These are phyloP conservation scores for Amaranthus cruentus DNA, from an alignment of 148 eudicot genomes.

Conservation along the genomic window DNA sequence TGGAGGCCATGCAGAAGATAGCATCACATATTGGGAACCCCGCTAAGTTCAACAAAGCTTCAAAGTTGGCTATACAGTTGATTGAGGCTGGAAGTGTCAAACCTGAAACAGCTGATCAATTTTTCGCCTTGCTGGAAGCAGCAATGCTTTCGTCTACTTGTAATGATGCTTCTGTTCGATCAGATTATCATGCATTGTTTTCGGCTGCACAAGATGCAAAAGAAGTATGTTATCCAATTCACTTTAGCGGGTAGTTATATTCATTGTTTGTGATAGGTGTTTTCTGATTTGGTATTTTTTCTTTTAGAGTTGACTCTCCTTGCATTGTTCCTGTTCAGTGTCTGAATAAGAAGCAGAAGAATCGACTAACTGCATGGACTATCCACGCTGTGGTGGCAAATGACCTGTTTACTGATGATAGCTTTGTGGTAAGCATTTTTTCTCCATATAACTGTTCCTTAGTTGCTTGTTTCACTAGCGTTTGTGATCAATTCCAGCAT, in stretches of 20 bases:
- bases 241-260: neutral
- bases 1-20: slow-evolving; percentile 92
- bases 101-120: slow-evolving; percentile 58
- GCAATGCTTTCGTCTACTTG: slow-evolving; percentile 72
- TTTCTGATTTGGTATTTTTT: neutral
- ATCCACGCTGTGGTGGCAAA: slow-evolving; percentile 77
- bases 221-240: slow-evolving; percentile 42
- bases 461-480: neutral
- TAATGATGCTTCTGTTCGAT: slow-evolving; percentile 59
- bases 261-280: neutral
- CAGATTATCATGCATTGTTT: slow-evolving; percentile 79
- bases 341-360: slow-evolving; percentile 64
- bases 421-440: slow-evolving; percentile 75
- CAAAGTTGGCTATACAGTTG: slow-evolving; percentile 84
- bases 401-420: slow-evolving; percentile 94
- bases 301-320: neutral
- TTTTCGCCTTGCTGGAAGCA: slow-evolving; percentile 73
- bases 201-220: slow-evolving; percentile 68
- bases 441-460: neutral
- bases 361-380: slow-evolving; percentile 58
- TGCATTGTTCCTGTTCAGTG: slow-evolving; percentile 39
- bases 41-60: slow-evolving; percentile 71
- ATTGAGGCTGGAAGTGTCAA: slow-evolving; percentile 86
- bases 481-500: neutral
- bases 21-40: slow-evolving; percentile 74